Evolutionary conservation across 768 basidiomycete genomes (phyloP), one percentile per base, ranked within the genome.

Genomic region (Lactarius psammicola): DNA sequence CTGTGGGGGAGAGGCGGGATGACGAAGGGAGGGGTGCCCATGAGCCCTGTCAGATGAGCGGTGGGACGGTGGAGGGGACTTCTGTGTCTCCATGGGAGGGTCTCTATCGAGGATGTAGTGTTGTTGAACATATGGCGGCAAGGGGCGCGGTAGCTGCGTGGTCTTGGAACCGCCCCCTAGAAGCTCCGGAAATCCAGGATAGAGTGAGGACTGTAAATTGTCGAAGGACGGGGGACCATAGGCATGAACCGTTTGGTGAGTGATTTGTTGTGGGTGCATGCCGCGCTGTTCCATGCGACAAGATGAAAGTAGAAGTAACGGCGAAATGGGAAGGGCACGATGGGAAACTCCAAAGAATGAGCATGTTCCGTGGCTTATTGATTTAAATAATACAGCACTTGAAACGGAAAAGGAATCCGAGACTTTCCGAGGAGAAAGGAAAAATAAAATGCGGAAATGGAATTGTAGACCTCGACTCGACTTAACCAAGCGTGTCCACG

Each of bases 341-440:
- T 38, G 34, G 56, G 56, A 46, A 34, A 62, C 17, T 63, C 51
- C 23, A 54, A 46, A n/a, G 40, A 23, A 46, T 44, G 56, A 30
- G 17, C 18, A 55, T 36, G 61, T 26, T 40, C 18, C 34, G 61
- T 63, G 42, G 61, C 60, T 63, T 54, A 56, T 46, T 60, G 64
- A 60, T 65, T 44, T 65, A 67, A 63, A 67, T 67, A 66, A 67
- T 67, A 66, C 65, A 62, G 60, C 31, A 44, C 65, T 61, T 34
- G 64, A 65, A 62, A 62, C 30, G 56, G 56, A 42, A 49, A 44
- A 18, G 61, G 61, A 18, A 63, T 67, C 61, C 66, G 66, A 59
- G 40, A 63, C 51, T 55, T 42, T 54, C 66, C 66, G 66, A 26
- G 57, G 61, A 59, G 61, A 67, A 63, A 63, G 51, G 44, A 56